Conservation (phyloP, 139 green algal genomes). For the Medakamo hakoo region DNA sequence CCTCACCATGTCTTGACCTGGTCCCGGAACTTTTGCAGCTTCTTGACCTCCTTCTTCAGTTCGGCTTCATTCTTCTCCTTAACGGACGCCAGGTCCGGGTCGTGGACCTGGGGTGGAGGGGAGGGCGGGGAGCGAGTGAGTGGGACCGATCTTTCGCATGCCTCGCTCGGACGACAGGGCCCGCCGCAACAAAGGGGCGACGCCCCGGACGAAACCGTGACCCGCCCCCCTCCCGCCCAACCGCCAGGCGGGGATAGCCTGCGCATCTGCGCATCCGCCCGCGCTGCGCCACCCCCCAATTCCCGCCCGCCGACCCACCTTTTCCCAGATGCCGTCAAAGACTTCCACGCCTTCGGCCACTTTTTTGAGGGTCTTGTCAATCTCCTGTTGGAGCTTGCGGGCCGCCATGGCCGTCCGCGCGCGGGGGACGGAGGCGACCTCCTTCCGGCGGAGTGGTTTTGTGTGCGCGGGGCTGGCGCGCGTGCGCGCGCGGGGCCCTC, state of each 20-base stretch:
- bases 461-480: too few species aligned
- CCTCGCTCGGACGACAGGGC: neutral
- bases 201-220: too few species aligned
- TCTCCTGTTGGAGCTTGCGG: constrained; percentile 83
- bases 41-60: constrained; percentile 99
- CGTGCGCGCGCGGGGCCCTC: too few species aligned
- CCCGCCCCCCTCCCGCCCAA: neutral
- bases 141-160: neutral
- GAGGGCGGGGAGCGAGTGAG: neutral
- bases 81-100: constrained; percentile 74
- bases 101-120: constrained; percentile 54
- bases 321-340: constrained; percentile 92
- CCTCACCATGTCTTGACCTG: constrained; percentile 94
- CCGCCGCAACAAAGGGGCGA: too few species aligned
- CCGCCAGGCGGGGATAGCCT: neutral
- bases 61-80: constrained; percentile 95
- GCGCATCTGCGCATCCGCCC: neutral
- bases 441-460: too few species aligned
- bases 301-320: constrained; percentile 33
- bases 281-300: neutral
- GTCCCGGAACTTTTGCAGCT: constrained; percentile 93
- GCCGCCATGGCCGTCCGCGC: constrained; percentile 65
- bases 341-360: constrained; percentile 88
- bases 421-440: too few species aligned
- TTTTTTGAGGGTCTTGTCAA: constrained; percentile 87